Conservation (phyloP, 805 yeast genomes). For the Sporopachydermia lactativora region DNA sequence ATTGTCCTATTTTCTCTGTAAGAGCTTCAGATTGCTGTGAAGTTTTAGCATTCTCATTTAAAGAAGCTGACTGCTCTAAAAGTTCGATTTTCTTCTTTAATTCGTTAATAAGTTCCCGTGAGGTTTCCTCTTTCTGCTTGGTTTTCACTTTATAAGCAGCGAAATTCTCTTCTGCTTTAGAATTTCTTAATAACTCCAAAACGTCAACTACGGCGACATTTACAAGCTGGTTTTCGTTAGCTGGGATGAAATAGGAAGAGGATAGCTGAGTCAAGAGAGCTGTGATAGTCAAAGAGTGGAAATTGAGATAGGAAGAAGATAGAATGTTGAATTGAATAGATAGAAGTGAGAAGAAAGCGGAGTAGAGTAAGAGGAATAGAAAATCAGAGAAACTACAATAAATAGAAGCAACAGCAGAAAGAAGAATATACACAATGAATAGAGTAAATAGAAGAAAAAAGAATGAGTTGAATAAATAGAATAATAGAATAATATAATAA, state of each 20-base stretch:
- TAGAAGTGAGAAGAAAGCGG: not conserved
- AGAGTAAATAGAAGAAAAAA: too few species aligned
- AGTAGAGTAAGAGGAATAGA: too few species aligned
- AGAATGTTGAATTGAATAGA: not conserved
- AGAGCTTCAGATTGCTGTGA: not conserved
- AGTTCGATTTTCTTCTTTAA: not conserved
- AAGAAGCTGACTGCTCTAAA: not conserved
- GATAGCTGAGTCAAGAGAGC: too few species aligned
- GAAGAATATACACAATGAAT: too few species aligned
- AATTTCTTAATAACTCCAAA: not conserved
- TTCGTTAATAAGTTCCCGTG: constrained; percentile 14
- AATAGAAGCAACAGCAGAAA: too few species aligned
- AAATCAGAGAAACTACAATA: too few species aligned
- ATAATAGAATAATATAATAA: too few species aligned
- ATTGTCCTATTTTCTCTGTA: not conserved
- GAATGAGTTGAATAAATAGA: too few species aligned
- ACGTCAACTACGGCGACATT: not conserved
- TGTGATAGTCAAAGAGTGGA: too few species aligned
- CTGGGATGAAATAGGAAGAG: too few species aligned
- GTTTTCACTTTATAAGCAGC: constrained; percentile 11
- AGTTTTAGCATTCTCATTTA: not conserved
- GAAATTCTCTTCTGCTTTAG: constrained; percentile 13
- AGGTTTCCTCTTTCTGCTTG: constrained; percentile 12
- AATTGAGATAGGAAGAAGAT: too few species aligned
- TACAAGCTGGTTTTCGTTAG: too few species aligned